Evolutionary conservation across 2,329 filamentous ascomycete genomes (phyloP).

Genomic region (Ophioceras dolichostomum): DNA sequence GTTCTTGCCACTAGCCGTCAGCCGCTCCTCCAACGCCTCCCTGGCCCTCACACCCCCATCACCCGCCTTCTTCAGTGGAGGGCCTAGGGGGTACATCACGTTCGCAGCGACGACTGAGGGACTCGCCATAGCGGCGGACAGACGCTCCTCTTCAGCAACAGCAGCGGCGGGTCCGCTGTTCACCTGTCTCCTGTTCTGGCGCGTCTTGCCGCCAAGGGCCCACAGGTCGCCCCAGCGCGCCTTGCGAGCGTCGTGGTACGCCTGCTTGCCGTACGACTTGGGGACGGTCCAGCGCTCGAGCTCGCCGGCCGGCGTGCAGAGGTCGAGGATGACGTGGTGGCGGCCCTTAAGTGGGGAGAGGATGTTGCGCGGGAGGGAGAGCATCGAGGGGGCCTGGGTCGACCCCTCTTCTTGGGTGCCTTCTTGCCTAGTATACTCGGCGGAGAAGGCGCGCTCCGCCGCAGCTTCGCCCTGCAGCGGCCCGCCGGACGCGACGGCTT

Average conservation of each 20-base stretch:
- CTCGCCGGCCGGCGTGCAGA: conserved; percentile 76
- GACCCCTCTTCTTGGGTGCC: conserved; percentile 54
- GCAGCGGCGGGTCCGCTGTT: conserved; percentile 37
- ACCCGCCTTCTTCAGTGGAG: conserved; percentile 17
- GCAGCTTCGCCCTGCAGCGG: conserved; percentile 38
- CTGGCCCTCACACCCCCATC: conserved; percentile 33
- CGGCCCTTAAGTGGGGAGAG: conserved; percentile 75
- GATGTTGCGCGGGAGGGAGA: conserved; percentile 67
- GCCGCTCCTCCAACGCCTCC: conserved; percentile 12
- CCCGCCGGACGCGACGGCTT: conserved; percentile 13
- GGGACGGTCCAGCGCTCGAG: conserved; percentile 94
- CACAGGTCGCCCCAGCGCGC: conserved; percentile 86
- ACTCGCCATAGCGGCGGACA: too few relatives aligned
- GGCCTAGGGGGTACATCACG: conserved; percentile 5
- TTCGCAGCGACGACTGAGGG: conserved; percentile 2
- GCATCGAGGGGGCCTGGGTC: conserved; percentile 33
- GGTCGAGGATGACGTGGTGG: conserved; percentile 78
- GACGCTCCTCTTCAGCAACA: too few relatives aligned
- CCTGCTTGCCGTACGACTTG: conserved; percentile 64
- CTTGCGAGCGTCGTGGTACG: conserved; percentile 89
- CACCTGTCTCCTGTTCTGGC: conserved; percentile 48
- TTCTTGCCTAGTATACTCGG: conserved; percentile 68
- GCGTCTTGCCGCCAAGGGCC: conserved; percentile 87
- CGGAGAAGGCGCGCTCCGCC: conserved; percentile 56
- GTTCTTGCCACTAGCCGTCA: conserved; percentile 12